Evolutionary conservation across 768 basidiomycete species (phyloP).

Genomic region (Mycena chlorophos): DNA sequence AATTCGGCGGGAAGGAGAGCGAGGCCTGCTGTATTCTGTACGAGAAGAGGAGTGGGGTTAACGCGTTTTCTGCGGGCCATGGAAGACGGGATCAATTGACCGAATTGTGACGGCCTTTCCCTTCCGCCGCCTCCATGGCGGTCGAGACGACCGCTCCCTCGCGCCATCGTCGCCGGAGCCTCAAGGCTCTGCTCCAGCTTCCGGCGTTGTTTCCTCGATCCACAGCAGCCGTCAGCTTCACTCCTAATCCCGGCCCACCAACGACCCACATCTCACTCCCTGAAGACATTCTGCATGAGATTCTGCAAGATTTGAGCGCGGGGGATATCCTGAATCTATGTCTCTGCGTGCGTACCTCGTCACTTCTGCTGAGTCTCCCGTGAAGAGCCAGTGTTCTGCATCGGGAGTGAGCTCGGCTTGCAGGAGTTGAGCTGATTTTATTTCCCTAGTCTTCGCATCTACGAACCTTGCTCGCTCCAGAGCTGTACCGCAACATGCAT

Average conservation of each 20-base stretch:
- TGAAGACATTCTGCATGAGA: conserved; percentile 40
- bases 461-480: conserved; percentile 30
- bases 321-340: conserved; percentile 44
- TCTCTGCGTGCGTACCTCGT: conserved; percentile 36
- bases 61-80: no score
- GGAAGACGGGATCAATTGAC: no score
- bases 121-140: background rate
- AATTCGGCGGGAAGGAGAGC: no score
- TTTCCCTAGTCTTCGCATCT: conserved; percentile 31
- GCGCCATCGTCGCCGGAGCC: conserved; percentile 31
- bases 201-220: conserved; percentile 31
- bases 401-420: no score
- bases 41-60: no score
- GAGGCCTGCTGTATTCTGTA: no score
- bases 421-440: no score
- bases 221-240: conserved; percentile 28
- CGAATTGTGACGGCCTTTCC: no score
- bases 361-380: background rate
- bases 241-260: conserved; percentile 23
- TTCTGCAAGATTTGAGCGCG: conserved; percentile 36
- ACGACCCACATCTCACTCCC: conserved; percentile 32
- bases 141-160: background rate
- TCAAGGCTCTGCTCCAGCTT: conserved; percentile 37
- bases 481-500: conserved; percentile 45
- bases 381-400: no score